These are phyloP conservation scores for Neonectria coccinea DNA, from an alignment of 2,329 filamentous ascomycete genomes.

Conservation along the genomic window DNA sequence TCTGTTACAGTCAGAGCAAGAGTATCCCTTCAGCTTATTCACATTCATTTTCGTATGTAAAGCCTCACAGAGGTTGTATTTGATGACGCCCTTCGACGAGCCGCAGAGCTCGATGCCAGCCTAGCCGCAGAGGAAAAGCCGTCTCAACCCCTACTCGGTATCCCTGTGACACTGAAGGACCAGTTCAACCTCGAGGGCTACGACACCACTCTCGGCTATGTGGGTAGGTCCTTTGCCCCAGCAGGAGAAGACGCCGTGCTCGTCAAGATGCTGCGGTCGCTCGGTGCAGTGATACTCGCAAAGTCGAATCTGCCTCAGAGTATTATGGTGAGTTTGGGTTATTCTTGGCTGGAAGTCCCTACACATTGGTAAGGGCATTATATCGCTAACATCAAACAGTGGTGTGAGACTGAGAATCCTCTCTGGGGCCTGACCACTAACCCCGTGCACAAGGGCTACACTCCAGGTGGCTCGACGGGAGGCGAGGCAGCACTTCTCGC, in stretches of 20 bases:
- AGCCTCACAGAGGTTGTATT: constrained; percentile 36
- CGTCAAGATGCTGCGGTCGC: constrained; percentile 58
- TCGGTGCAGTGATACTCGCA: constrained; percentile 65
- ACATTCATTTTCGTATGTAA: not conserved
- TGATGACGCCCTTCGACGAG: constrained; percentile 33
- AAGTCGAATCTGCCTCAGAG: constrained; percentile 58
- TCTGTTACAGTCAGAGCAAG: not conserved
- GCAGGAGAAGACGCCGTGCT: constrained; percentile 61
- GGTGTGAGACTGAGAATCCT: constrained; percentile 47
- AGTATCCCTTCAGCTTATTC: not conserved
- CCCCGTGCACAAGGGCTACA: constrained; percentile 36
- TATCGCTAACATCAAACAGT: constrained; percentile 14
- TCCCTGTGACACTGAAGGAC: constrained; percentile 60
- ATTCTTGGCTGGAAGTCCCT: not conserved
- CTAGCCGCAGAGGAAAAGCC: not conserved
- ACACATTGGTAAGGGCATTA: no score
- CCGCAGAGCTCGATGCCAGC: constrained; percentile 29
- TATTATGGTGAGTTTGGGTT: constrained; percentile 35
- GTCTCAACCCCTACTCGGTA: constrained; percentile 36
- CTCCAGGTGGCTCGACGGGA: constrained; percentile 44
- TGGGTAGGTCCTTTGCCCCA: constrained; percentile 61
- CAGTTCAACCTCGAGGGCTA: constrained; percentile 70
- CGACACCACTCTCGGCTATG: constrained; percentile 70
- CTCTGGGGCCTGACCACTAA: constrained; percentile 46
- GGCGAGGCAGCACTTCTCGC: constrained; percentile 41